Evolutionary conservation across 1,284 basidiomycete species (phyloP).

Genomic region (Cryptococcus maquisensis): DNA sequence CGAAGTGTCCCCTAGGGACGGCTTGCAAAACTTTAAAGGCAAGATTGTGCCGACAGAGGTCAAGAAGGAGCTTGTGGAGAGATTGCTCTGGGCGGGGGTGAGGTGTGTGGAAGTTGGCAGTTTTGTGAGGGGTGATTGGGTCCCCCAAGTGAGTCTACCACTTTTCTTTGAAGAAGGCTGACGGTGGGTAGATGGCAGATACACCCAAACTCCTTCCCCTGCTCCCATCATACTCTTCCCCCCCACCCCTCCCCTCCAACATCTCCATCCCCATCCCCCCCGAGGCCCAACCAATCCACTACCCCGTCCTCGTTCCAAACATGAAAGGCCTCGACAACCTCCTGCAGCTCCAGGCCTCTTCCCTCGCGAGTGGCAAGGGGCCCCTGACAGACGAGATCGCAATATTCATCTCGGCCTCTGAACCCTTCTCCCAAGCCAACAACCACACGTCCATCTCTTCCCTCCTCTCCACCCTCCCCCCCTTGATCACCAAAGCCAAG

Average conservation of each 20-base stretch:
- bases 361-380: constrained; percentile 12
- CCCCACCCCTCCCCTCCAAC: constrained; percentile 9
- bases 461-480: constrained; percentile 62
- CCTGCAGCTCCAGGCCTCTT: constrained; percentile 48
- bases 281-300: constrained; percentile 56
- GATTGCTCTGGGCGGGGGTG: constrained; percentile 67
- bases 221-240: constrained; percentile 16
- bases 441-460: constrained; percentile 72
- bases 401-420: constrained; percentile 83
- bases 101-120: constrained; percentile 79
- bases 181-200: constrained; percentile 67
- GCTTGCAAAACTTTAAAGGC: constrained; percentile 83
- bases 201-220: constrained; percentile 56
- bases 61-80: constrained; percentile 77
- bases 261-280: constrained; percentile 35
- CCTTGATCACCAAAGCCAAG: constrained; percentile 62
- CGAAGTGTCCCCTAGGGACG: constrained; percentile 89
- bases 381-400: constrained; percentile 72
- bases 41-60: constrained; percentile 63
- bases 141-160: constrained; percentile 67
- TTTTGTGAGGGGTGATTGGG: constrained; percentile 90
- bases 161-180: background rate
- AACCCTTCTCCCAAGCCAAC: constrained; percentile 80
- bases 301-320: constrained; percentile 85
- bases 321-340: constrained; percentile 68